Base-by-base conservation (phyloP, 2,329 filamentous ascomycete species). In the Claviceps citrina region DNA sequence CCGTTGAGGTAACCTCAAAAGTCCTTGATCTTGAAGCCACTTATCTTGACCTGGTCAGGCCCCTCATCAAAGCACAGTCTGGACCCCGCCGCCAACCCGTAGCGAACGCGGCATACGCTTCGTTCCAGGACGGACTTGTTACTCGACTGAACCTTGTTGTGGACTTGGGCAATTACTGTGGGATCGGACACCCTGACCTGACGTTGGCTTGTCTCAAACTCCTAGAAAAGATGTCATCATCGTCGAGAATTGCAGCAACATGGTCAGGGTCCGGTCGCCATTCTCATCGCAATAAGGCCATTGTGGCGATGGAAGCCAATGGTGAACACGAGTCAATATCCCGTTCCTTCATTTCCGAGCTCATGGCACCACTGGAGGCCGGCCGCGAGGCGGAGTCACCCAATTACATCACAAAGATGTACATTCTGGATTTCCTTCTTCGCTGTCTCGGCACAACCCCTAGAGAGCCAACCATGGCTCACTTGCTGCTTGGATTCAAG, bases 101-200 rank as follows among this genome's bases (percentile, higher is more conserved):
- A 18, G 72, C 80, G 1, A 63, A 63, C 37, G 73, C 81, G 5
- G 78, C 84, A 1, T 82, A 89, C 48, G 70, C 81, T n/a, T 87
- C 82, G 0, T 89, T 98, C 51, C 89, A 96, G 55, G 93, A 98
- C 53, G 86, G 84, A 7, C 68, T 98, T 16, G 68, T 94, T 30
- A 85, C 80, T 43, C 81, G 91, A 50, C 65, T 98, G 22, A 68
- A 73, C 31, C 65, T 94, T 6, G 73, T 96, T 31, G 78, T 86
- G 3, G 80, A 91, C 48, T 66, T 98, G 19, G 87, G 87, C 24
- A 73, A 84, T 25, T 95, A 91, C 56, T 89, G 86, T 50, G 83
- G 85, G 12, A 79, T 87, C 40, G 83, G 82, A 0, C 84, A 95
- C 51, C 73, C 84, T 27, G 75, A 81, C 12, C 66, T 98, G 39